Percentiles rank a stretch among this genome's conserved stretches.
These are phyloP conservation scores for Podospora fimiseda DNA, from an alignment of 495 filamentous ascomycete genomes.

Conservation along the genomic window DNA sequence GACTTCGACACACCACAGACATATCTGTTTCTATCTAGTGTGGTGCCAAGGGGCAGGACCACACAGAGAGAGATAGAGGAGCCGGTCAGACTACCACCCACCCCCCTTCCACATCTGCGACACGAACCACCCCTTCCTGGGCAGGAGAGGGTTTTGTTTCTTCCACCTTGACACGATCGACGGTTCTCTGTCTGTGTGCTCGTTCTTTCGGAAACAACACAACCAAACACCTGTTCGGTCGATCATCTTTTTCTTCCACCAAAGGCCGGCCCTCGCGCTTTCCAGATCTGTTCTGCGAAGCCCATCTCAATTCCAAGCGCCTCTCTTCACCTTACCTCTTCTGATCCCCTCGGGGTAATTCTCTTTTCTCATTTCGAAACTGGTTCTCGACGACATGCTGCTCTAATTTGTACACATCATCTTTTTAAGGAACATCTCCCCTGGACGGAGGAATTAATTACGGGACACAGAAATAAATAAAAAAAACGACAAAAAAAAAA, in stretches of 20 bases:
- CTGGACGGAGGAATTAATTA: slow-evolving; percentile 14
- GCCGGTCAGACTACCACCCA: slow-evolving; percentile 8
- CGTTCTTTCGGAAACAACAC: slow-evolving; percentile 20
- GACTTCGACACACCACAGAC: too few relatives aligned
- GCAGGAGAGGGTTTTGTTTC: slow-evolving; percentile 21
- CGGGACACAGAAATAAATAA: background rate
- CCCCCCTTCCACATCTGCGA: slow-evolving; percentile 22
- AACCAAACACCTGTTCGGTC: slow-evolving; percentile 25
- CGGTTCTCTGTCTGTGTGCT: slow-evolving; percentile 13
- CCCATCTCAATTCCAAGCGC: background rate
- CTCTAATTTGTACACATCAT: too few relatives aligned
- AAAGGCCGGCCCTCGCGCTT: slow-evolving; percentile 31
- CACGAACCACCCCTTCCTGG: slow-evolving; percentile 19
- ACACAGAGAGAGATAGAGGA: background rate
- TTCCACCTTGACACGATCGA: slow-evolving; percentile 17
- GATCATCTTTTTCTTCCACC: slow-evolving; percentile 18
- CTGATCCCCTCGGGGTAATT: background rate
- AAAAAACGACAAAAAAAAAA: background rate
- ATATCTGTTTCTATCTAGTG: background rate
- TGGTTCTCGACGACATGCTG: slow-evolving; percentile 18
- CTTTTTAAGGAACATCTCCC: too few relatives aligned
- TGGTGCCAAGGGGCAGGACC: background rate
- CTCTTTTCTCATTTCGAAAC: background rate
- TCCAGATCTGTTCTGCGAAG: slow-evolving; percentile 6
- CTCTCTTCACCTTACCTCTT: background rate